Evolutionary conservation across 2,329 filamentous ascomycete species (phyloP).

Genomic region (Penicillium sp.): DNA sequence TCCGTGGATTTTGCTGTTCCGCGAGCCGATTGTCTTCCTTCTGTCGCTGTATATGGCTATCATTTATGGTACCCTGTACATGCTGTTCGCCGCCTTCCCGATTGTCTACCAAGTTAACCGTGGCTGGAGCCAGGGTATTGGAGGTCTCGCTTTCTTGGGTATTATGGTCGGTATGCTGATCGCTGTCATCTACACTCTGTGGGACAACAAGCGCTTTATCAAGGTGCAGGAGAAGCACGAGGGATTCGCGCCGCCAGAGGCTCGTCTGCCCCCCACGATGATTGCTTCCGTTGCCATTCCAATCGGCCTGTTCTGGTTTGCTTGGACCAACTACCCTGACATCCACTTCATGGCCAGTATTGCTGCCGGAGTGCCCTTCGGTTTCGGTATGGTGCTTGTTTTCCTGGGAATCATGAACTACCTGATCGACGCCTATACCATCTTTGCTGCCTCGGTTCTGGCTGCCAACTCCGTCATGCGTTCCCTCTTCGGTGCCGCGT

Average conservation of each 20-base stretch:
- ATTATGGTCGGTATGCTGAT: slow-evolving; percentile 29
- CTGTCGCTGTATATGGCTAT: slow-evolving; percentile 28
- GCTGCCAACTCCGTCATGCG: slow-evolving; percentile 23
- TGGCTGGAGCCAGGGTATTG: slow-evolving; percentile 26
- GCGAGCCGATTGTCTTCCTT: slow-evolving; percentile 28
- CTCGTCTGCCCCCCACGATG: slow-evolving; percentile 24
- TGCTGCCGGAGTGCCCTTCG: slow-evolving; percentile 20
- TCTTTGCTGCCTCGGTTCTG: slow-evolving; percentile 22
- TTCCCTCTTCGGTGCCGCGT: slow-evolving; percentile 22
- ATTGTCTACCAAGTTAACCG: slow-evolving; percentile 26
- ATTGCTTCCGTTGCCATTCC: slow-evolving; percentile 23
- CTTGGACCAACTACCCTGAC: slow-evolving; percentile 27
- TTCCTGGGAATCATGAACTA: slow-evolving; percentile 25
- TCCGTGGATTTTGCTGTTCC: slow-evolving; percentile 27
- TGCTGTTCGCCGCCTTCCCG: slow-evolving; percentile 28
- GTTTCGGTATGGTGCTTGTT: slow-evolving; percentile 23
- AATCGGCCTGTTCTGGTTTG: slow-evolving; percentile 29
- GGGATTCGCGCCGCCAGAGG: slow-evolving; percentile 23
- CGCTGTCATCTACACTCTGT: slow-evolving; percentile 20
- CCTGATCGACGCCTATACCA: slow-evolving; percentile 24
- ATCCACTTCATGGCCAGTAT: slow-evolving; percentile 24
- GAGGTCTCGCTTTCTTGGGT: slow-evolving; percentile 25
- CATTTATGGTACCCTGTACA: slow-evolving; percentile 26
- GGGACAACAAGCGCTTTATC: slow-evolving; percentile 24
- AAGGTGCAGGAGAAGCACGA: slow-evolving; percentile 12